A percentile compares a stretch with the other conserved stretches of the same genome.
Conservation (phyloP, 768 basidiomycete genomes). For the Pleurotus salmoneostramineus region DNA sequence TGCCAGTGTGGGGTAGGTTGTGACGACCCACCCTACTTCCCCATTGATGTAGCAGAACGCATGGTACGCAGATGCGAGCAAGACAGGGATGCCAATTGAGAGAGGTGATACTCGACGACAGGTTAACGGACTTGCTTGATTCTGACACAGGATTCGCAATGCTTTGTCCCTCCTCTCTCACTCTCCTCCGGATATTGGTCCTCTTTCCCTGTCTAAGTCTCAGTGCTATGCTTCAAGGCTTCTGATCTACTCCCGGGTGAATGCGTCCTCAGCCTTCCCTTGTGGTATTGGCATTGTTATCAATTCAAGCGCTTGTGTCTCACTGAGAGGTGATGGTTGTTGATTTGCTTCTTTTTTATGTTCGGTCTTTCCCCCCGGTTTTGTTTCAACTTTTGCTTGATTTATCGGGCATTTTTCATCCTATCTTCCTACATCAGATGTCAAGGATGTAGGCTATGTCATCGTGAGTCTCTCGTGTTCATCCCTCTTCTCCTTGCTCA, state of each 20-base stretch:
- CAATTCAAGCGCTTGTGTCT: slow-evolving; percentile 46
- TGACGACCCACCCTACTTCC: neutral
- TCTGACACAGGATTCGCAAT: slow-evolving; percentile 12
- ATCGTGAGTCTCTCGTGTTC: slow-evolving; percentile 56
- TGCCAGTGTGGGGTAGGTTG: neutral
- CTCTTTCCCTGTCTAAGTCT: slow-evolving; percentile 4
- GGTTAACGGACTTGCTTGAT: slow-evolving; percentile 5
- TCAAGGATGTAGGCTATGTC: slow-evolving; percentile 98
- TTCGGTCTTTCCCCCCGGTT: slow-evolving; percentile 21
- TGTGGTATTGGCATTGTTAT: slow-evolving; percentile 7
- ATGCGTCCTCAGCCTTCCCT: slow-evolving; percentile 3
- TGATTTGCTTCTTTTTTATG: slow-evolving; percentile 37
- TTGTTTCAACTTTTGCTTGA: slow-evolving; percentile 26
- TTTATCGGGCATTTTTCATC: slow-evolving; percentile 25
- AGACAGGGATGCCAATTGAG: slow-evolving; percentile 5
- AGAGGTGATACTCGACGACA: slow-evolving; percentile 2
- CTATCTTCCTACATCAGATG: slow-evolving; percentile 58
- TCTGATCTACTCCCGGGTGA: neutral
- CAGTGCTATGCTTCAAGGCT: slow-evolving; percentile 3
- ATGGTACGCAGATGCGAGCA: slow-evolving; percentile 5
- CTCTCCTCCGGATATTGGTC: neutral
- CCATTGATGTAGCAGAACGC: slow-evolving; percentile 4
- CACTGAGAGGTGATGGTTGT: slow-evolving; percentile 33
- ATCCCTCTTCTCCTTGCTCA: neutral
- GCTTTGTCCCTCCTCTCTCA: slow-evolving; percentile 9